These are phyloP conservation scores for Colletotrichum sp. DNA, from an alignment of 2,329 filamentous ascomycete species.

Conservation along the genomic window DNA sequence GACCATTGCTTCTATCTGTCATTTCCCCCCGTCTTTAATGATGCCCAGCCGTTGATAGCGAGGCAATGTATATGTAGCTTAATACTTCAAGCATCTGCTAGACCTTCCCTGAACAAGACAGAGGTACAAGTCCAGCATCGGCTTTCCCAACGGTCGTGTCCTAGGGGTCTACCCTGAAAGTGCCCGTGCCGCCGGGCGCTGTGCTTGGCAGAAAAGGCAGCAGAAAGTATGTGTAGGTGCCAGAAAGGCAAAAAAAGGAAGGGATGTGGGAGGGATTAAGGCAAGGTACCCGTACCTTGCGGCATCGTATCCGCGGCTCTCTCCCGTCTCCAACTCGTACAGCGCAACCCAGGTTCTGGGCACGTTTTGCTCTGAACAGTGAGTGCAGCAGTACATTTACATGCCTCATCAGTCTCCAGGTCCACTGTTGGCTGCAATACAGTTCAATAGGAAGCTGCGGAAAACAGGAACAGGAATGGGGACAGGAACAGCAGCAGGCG, in stretches of 20 bases:
- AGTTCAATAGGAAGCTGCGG: neutral
- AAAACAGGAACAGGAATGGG: neutral
- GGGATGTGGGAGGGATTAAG: constrained; percentile 6
- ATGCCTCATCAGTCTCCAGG: neutral
- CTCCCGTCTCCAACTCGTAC: neutral
- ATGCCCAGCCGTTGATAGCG: neutral
- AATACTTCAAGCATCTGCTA: neutral
- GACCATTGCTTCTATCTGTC: neutral
- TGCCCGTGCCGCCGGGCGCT: neutral
- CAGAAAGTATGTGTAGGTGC: neutral
- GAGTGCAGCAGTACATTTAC: neutral
- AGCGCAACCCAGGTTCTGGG: neutral
- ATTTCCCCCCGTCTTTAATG: neutral
- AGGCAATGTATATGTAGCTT: neutral
- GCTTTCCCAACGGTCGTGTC: neutral
- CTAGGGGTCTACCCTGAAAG: neutral
- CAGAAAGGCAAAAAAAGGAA: neutral
- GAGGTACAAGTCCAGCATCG: neutral
- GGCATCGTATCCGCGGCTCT: neutral
- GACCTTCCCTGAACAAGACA: neutral
- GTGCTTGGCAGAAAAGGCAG: neutral
- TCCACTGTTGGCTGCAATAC: neutral
- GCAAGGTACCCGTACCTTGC: constrained; percentile 7
- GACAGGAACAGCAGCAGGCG: neutral
- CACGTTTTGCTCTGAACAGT: neutral